Conservation (phyloP, 1,284 basidiomycete genomes). For the Vanrija pseudolonga region DNA sequence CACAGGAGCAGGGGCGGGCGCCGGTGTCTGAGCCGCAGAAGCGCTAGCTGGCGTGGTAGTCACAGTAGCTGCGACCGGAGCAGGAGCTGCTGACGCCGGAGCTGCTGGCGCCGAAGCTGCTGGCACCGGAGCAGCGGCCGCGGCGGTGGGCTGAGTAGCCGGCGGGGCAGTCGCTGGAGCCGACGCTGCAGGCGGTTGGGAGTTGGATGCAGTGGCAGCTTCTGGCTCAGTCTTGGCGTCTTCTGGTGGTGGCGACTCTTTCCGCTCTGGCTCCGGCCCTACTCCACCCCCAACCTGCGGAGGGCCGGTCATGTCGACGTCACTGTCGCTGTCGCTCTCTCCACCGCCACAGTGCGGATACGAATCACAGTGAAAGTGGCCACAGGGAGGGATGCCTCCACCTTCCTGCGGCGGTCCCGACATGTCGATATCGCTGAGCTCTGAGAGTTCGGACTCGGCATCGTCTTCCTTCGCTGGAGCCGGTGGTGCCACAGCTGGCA, state of each 20-base stretch:
- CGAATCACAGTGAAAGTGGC: too few species aligned
- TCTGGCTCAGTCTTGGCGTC: background rate
- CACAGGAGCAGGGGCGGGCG: too few species aligned
- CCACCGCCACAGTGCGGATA: background rate
- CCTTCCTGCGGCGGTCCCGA: constrained; percentile 35
- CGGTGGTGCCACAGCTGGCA: background rate
- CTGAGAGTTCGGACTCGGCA: constrained; percentile 3
- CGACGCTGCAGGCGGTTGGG: background rate
- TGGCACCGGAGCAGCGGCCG: background rate
- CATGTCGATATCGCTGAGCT: constrained; percentile 30
- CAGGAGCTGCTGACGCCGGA: background rate
- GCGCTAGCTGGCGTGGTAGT: too few species aligned
- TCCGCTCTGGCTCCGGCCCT: constrained; percentile 3
- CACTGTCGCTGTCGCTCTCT: constrained; percentile 26
- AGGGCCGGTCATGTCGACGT: constrained; percentile 35
- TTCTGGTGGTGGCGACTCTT: background rate
- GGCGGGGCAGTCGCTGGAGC: background rate
- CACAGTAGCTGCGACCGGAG: background rate
- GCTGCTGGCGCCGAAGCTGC: too few species aligned
- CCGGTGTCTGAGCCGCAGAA: too few species aligned
- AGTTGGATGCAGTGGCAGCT: background rate
- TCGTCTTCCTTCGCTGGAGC: background rate
- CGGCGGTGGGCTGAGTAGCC: background rate
- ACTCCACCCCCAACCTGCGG: constrained; percentile 38
- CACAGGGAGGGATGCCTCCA: constrained; percentile 18